Conservation (phyloP, 2,329 filamentous ascomycete genomes). For the Neopestalotiopsis sp. region DNA sequence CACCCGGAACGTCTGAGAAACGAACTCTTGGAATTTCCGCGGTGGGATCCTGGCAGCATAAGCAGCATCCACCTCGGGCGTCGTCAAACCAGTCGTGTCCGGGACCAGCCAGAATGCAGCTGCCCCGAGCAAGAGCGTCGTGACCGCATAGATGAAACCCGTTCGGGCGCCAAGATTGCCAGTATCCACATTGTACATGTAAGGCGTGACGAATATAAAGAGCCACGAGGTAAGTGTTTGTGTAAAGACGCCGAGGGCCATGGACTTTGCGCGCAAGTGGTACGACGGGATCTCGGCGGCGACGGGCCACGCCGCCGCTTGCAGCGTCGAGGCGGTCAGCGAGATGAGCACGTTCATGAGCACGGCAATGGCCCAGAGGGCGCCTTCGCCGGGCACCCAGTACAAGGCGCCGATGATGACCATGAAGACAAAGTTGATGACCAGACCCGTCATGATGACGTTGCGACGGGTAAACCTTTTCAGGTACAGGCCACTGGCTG, state of each 20-base stretch:
- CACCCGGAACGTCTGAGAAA: neutral
- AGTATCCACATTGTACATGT: neutral
- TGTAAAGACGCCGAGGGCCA: neutral
- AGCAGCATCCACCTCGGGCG: neutral
- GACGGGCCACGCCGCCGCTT: neutral
- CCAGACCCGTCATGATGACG: neutral
- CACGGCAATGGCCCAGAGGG: neutral
- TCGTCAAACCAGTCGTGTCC: neutral
- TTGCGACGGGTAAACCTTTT: neutral
- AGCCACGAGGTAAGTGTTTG: neutral
- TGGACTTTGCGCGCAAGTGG: neutral
- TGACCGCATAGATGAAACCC: neutral
- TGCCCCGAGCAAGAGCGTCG: neutral
- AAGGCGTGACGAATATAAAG: neutral
- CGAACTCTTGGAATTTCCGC: neutral
- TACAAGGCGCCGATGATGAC: neutral
- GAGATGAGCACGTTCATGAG: constrained; percentile 8
- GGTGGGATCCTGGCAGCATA: neutral
- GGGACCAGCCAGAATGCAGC: neutral
- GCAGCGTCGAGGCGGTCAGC: neutral
- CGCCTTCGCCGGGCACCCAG: neutral
- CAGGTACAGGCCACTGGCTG: neutral
- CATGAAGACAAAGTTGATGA: neutral
- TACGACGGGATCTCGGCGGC: constrained; percentile 1
- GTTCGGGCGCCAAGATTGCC: neutral